Conservation (phyloP, 371 early-diverging fungal species). For the Syncephalastrum racemosum region DNA sequence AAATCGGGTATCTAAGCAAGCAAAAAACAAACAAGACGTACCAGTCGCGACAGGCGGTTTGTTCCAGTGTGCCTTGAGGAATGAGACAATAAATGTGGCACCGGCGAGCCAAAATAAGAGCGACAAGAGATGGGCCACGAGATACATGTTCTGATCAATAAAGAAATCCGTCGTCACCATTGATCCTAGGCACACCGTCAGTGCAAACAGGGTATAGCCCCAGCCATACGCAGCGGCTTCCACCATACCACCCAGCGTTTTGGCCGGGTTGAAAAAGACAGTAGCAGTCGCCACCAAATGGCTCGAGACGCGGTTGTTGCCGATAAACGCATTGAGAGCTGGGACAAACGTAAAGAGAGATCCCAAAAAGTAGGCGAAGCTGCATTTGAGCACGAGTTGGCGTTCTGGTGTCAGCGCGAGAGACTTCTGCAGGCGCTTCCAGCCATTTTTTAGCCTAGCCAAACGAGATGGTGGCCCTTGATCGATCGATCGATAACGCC, state of each 20-base stretch:
- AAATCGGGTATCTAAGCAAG: neutral
- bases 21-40: conserved; percentile 9
- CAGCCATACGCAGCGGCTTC: conserved; percentile 65
- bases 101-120: conserved; percentile 59
- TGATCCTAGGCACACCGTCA: conserved; percentile 49
- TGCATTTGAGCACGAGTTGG: conserved; percentile 59
- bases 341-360: conserved; percentile 68
- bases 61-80: conserved; percentile 62
- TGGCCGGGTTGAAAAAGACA: conserved; percentile 72
- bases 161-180: conserved; percentile 63
- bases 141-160: conserved; percentile 37
- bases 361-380: conserved; percentile 61
- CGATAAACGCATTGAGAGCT: conserved; percentile 43
- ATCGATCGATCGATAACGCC: too few relatives aligned
- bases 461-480: too few relatives aligned
- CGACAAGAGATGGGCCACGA: conserved; percentile 49
- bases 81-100: conserved; percentile 58
- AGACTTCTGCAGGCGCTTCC: neutral
- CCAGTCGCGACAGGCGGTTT: conserved; percentile 64
- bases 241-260: conserved; percentile 65
- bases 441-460: too few relatives aligned
- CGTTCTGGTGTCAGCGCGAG: conserved; percentile 27
- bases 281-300: conserved; percentile 67
- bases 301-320: conserved; percentile 46
- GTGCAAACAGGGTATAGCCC: conserved; percentile 54